Evolutionary conservation across 1,284 basidiomycete genomes (phyloP).

Genomic region (Naganishia albida): DNA sequence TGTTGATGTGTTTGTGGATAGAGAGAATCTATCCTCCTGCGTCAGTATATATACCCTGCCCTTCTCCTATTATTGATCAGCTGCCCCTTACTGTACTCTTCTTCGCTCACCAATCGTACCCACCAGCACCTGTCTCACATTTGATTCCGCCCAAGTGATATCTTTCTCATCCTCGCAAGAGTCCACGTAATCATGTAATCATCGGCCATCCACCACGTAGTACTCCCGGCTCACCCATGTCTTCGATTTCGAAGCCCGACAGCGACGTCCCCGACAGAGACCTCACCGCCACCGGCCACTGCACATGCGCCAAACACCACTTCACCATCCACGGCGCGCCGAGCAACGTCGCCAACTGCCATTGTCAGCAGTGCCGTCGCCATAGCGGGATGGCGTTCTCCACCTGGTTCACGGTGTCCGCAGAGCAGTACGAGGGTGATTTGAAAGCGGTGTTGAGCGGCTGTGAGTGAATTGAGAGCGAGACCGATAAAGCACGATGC

Average conservation of each 20-base stretch:
- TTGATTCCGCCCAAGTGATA: too few species aligned
- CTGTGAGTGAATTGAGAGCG: not conserved
- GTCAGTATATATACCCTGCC: too few species aligned
- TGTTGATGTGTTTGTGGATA: not conserved
- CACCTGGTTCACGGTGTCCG: constrained; percentile 10
- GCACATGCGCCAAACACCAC: not conserved
- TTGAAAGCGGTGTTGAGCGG: not conserved
- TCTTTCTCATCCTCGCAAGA: too few species aligned
- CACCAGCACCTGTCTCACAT: too few species aligned
- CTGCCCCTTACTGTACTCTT: too few species aligned
- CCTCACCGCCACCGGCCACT: not conserved
- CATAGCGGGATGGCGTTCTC: constrained; percentile 19
- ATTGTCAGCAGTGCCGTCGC: not conserved
- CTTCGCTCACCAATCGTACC: too few species aligned
- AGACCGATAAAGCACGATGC: not conserved
- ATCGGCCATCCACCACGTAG: too few species aligned
- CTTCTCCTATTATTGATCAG: too few species aligned
- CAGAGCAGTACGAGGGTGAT: constrained; percentile 4
- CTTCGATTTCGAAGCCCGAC: too few species aligned
- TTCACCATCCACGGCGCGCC: constrained; percentile 15
- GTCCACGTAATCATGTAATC: too few species aligned
- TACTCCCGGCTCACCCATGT: too few species aligned
- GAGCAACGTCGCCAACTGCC: constrained; percentile 22
- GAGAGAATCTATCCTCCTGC: not conserved
- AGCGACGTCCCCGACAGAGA: too few species aligned